Percentiles rank a stretch among this genome's conserved stretches.
phyloP scores from a whole-genome alignment of 495 filamentous ascomycete species.

The Hapsidospora chrysogenum region DNA sequence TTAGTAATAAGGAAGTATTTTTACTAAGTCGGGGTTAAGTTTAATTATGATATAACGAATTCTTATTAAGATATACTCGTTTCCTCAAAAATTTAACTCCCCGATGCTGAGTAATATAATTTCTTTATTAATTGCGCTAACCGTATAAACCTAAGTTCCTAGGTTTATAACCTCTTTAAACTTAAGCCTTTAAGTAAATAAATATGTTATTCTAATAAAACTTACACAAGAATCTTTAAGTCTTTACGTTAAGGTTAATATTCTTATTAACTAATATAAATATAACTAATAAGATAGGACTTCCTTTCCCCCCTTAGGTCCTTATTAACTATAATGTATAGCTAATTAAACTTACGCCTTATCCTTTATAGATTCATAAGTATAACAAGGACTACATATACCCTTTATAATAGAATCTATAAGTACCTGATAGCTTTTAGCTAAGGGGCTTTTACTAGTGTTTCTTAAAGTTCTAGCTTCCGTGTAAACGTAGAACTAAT shows the following conservation, averaged over 20 bases:
- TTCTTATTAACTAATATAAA: neutral
- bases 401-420: no score
- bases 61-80: neutral
- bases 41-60: neutral
- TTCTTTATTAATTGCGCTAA: neutral
- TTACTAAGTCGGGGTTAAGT: neutral
- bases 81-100: neutral
- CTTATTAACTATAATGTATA: no score
- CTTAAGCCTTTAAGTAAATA: neutral
- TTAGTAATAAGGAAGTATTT: neutral
- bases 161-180: neutral
- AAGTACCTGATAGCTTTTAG: no score
- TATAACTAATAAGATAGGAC: neutral
- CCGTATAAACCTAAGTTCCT: neutral
- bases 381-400: no score
- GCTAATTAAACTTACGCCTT: no score
- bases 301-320: no score
- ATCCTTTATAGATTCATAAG: no score
- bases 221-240: neutral
- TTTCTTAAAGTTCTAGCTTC: no score
- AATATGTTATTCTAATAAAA: neutral
- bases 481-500: no score
- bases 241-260: neutral
- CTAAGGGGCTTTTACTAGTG: no score
- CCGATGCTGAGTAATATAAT: neutral